Percentiles rank a stretch among this genome's conserved stretches.
Conservation (phyloP, 1,284 basidiomycete genomes). For the Pterula multifida region DNA sequence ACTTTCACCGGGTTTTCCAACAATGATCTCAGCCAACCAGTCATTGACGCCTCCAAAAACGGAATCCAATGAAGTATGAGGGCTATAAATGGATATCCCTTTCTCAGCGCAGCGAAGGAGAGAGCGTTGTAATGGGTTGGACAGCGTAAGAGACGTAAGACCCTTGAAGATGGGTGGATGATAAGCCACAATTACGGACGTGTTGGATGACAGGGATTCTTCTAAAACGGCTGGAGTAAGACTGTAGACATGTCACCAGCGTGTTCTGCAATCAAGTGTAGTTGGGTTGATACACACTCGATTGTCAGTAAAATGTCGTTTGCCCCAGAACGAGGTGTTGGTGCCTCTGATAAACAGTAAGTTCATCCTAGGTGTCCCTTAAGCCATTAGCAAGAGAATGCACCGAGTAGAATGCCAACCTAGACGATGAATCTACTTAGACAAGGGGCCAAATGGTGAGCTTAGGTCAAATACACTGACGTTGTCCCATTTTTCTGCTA, state of each 20-base stretch:
- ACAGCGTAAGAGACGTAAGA: constrained; percentile 67
- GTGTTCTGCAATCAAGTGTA: not conserved
- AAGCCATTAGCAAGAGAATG: constrained; percentile 6
- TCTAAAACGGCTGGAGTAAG: constrained; percentile 68
- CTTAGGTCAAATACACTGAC: too few relatives aligned
- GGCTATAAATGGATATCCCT: constrained; percentile 80
- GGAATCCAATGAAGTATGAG: constrained; percentile 80
- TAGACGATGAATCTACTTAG: constrained; percentile 16
- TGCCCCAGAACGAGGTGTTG: constrained; percentile 4
- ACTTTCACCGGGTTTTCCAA: constrained; percentile 13
- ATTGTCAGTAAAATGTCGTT: constrained; percentile 61
- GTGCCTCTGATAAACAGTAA: not conserved
- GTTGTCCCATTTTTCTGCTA: constrained; percentile 88
- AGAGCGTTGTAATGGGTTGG: constrained; percentile 69
- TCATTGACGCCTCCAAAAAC: constrained; percentile 81
- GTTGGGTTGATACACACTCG: constrained; percentile 42
- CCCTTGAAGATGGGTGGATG: constrained; percentile 85
- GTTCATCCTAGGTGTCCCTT: too few relatives aligned
- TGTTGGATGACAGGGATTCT: constrained; percentile 57
- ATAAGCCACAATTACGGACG: constrained; percentile 72
- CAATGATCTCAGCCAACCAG: constrained; percentile 50
- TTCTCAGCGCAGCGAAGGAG: constrained; percentile 70
- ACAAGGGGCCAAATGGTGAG: too few relatives aligned
- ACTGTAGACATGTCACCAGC: constrained; percentile 25
- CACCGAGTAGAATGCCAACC: constrained; percentile 79